Conservation (phyloP, 768 basidiomycete species). For the Tylopilus vinaceipallidus region DNA sequence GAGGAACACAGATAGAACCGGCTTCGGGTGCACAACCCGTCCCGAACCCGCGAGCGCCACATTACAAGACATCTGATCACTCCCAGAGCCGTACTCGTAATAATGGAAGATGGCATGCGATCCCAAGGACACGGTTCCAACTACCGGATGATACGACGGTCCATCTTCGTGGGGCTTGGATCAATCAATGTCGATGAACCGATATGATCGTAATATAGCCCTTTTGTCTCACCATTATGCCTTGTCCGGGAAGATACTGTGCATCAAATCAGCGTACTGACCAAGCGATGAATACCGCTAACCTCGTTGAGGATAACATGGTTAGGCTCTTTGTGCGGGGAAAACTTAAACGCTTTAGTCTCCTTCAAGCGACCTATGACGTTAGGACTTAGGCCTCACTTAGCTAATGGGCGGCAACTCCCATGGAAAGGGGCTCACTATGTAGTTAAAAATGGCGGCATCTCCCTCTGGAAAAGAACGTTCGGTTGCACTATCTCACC, state of each 20-base stretch:
- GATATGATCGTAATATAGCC: conserved; percentile 10
- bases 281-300: conserved; percentile 12
- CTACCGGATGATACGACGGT: conserved; percentile 81
- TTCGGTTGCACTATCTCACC: conserved; percentile 75
- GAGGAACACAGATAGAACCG: conserved; percentile 71
- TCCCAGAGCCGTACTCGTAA: conserved; percentile 52
- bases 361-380: conserved; percentile 65
- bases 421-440: conserved; percentile 47
- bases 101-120: conserved; percentile 85
- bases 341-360: conserved; percentile 60
- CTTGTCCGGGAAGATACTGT: conserved; percentile 85
- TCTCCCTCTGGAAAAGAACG: conserved; percentile 59
- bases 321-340: conserved; percentile 72
- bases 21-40: conserved; percentile 58
- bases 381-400: conserved; percentile 59
- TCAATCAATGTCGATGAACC: conserved; percentile 3
- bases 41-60: conserved; percentile 36
- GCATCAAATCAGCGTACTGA: conserved; percentile 13
- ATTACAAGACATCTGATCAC: conserved; percentile 9
- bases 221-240: conserved; percentile 72
- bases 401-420: conserved; percentile 3
- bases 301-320: conserved; percentile 91
- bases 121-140: conserved; percentile 87
- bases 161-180: conserved; percentile 90
- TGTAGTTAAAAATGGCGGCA: conserved; percentile 68